Evolutionary conservation across 148 eudicot genomes (phyloP), one percentile per base, ranked within the genome.

Genomic region (Silene conica): DNA sequence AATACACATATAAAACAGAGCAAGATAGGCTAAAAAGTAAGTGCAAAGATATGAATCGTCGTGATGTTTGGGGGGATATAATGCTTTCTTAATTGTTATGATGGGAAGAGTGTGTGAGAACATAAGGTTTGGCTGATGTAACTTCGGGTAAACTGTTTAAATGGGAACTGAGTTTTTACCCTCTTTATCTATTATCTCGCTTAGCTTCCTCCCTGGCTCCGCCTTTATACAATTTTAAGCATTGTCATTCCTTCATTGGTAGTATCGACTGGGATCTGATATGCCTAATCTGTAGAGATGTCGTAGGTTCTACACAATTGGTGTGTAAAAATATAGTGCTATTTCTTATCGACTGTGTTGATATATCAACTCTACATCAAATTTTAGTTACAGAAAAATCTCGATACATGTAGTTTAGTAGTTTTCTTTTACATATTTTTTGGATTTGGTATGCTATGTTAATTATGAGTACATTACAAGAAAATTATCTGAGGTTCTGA

Each of bases 181-280:
- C 48, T 20, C 8, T 31, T 61, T 43, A 16, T 1, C 18, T 72
- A 9, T 58, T 31, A 59, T 41, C 14, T 15, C 45, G 52, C 52
- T 2, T 41, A 69, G 52, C 13, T 54, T n/a, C n/a, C n/a, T n/a
- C n/a, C n/a, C n/a, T n/a, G n/a, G n/a, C n/a, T n/a, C n/a, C n/a
- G n/a, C n/a, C n/a, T n/a, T n/a, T n/a, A n/a, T n/a, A n/a, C n/a
- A n/a, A n/a, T n/a, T n/a, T n/a, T 67, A 20, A 67, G 55, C 54
- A n/a, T 18, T n/a, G 22, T 20, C 60, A 38, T 28, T 20, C 57
- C 6, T 10, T n/a, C 58, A 23, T 71, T 71, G 22, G 1, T 63
- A 21, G 8, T 50, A n/a, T 70, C n/a, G 9, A 21, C 60, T 62
- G 52, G 69, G 69, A 63, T 69, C 16, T 74, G 59, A 58, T n/a